phyloP scores from a whole-genome alignment of 352 stramenopile species.

The Pythium chondricola region DNA sequence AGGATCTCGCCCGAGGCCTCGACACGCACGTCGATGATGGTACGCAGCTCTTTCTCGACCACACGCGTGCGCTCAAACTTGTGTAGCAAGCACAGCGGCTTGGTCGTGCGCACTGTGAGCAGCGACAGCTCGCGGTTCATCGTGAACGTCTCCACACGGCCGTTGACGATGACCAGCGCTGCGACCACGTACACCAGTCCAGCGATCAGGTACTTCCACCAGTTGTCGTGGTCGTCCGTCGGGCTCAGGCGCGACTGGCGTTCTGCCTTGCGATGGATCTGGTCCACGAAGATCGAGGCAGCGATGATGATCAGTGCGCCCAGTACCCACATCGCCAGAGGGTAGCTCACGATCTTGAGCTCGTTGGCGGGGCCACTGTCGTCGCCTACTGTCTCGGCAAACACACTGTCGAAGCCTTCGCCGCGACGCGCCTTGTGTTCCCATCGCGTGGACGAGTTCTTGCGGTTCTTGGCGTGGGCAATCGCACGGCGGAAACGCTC shows the following conservation, averaged over 20 bases:
- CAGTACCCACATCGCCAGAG: constrained; percentile 53
- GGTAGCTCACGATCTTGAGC: constrained; percentile 54
- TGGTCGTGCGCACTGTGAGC: constrained; percentile 40
- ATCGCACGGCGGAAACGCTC: constrained; percentile 30
- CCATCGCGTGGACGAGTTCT: constrained; percentile 10
- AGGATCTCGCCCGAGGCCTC: constrained; percentile 53
- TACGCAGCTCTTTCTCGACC: constrained; percentile 44
- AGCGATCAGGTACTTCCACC: constrained; percentile 70
- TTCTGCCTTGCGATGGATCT: constrained; percentile 30
- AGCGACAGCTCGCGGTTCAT: constrained; percentile 39
- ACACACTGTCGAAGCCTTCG: constrained; percentile 25
- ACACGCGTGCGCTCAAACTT: constrained; percentile 29
- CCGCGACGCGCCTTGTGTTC: constrained; percentile 13
- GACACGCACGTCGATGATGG: constrained; percentile 57
- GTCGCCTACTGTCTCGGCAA: constrained; percentile 9
- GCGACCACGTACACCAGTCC: constrained; percentile 40
- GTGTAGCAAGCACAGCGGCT: constrained; percentile 35
- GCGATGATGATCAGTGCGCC: constrained; percentile 40
- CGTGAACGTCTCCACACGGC: constrained; percentile 53
- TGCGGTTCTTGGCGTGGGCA: constrained; percentile 8
- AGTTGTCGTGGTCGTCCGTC: constrained; percentile 16
- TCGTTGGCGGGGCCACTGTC: constrained; percentile 12
- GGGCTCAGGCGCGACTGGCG: constrained; percentile 2
- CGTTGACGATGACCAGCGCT: constrained; percentile 37
- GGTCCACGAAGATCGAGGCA: constrained; percentile 51